Evolutionary conservation across 176 grass and related monocot genomes (phyloP).

Genomic region (Carex myosuroides): DNA sequence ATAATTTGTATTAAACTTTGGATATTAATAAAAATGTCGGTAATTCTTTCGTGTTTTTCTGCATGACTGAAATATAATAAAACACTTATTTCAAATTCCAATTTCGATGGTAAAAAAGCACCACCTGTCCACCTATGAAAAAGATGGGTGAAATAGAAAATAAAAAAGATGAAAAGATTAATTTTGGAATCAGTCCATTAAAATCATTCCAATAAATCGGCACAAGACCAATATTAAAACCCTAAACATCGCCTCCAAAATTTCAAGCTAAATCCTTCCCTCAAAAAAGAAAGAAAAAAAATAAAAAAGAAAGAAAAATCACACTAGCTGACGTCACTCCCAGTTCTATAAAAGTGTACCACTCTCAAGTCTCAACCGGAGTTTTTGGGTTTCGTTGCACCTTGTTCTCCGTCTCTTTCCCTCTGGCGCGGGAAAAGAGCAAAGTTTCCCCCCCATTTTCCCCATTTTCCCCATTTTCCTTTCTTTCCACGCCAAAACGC

Average conservation of each 20-base stretch:
- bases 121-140: too few relatives aligned
- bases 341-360: neutral
- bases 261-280: neutral
- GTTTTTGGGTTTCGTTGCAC: neutral
- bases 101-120: too few relatives aligned
- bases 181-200: neutral
- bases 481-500: neutral
- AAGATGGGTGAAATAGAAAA: too few relatives aligned
- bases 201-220: neutral
- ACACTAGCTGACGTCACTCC: neutral
- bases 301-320: neutral
- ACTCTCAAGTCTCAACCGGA: neutral
- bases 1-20: too few relatives aligned
- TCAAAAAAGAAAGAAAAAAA: neutral
- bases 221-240: neutral
- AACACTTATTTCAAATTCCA: too few relatives aligned
- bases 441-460: constrained; percentile 12
- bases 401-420: neutral
- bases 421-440: constrained; percentile 16
- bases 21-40: too few relatives aligned
- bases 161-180: too few relatives aligned
- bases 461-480: neutral
- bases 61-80: too few relatives aligned
- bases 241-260: neutral
- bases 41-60: too few relatives aligned